These are phyloP conservation scores for Trametes sp. DNA, from an alignment of 1,284 basidiomycete genomes.

Conservation along the genomic window DNA sequence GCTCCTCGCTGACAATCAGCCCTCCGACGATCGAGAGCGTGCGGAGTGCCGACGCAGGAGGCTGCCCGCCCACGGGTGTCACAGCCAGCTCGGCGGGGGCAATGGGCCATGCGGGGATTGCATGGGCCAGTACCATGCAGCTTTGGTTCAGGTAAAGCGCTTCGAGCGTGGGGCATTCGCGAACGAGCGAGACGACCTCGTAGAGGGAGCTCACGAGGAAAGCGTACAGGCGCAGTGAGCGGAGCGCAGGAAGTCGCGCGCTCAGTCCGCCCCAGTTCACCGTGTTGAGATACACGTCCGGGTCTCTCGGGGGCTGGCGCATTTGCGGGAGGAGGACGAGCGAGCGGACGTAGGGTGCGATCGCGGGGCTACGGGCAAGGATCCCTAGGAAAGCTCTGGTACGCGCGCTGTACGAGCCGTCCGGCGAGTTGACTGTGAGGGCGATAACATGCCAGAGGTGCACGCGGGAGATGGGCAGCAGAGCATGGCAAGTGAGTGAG, in stretches of 20 bases:
- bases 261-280: not conserved
- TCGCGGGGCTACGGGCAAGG: not conserved
- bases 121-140: too few relatives aligned
- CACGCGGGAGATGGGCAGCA: not conserved
- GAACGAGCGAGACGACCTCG: not conserved
- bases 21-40: not conserved
- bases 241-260: not conserved
- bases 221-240: not conserved
- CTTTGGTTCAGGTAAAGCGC: not conserved
- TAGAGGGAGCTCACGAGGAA: not conserved
- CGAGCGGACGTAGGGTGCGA: not conserved
- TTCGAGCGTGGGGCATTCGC: not conserved
- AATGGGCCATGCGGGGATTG: too few relatives aligned
- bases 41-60: not conserved
- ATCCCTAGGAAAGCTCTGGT: not conserved
- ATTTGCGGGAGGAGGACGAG: not conserved
- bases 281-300: not conserved
- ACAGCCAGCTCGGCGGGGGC: too few relatives aligned
- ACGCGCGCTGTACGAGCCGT: not conserved
- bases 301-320: not conserved
- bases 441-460: not conserved
- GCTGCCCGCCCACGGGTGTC: too few relatives aligned
- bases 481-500: not conserved
- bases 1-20: not conserved
- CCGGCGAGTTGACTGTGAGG: not conserved